Evolutionary conservation across 2,329 filamentous ascomycete genomes (phyloP).

Genomic region (Albifimbria verrucaria): DNA sequence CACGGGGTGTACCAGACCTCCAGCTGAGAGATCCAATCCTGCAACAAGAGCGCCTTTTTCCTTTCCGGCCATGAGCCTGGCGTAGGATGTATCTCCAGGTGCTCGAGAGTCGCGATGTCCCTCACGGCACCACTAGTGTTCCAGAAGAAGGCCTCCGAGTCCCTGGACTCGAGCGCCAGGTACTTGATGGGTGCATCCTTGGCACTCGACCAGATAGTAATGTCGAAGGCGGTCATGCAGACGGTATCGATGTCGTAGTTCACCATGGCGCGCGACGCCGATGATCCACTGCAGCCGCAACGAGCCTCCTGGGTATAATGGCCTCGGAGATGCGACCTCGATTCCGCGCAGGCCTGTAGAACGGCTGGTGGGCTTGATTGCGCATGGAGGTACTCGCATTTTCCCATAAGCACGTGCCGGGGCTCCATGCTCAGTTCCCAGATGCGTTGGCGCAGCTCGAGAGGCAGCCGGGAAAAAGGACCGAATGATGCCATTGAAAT

Average conservation of each 20-base stretch:
- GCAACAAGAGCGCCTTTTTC: not conserved
- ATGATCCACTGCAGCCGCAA: not conserved
- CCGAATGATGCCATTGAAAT: not conserved
- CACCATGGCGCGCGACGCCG: not conserved
- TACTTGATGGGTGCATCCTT: not conserved
- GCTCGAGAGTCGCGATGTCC: not conserved
- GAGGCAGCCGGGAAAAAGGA: not conserved
- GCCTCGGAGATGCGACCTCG: not conserved
- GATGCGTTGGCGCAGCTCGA: not conserved
- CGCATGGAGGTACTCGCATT: not conserved
- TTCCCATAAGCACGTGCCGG: not conserved
- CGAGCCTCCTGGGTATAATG: not conserved
- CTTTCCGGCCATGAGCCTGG: not conserved
- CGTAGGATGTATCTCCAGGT: not conserved
- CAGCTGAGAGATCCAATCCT: not conserved
- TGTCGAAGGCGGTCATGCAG: not conserved
- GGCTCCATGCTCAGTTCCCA: not conserved
- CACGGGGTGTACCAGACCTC: not conserved
- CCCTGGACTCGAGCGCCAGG: not conserved
- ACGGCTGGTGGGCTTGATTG: not conserved
- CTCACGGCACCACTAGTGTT: not conserved
- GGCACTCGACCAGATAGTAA: not conserved
- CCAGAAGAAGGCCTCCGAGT: not conserved
- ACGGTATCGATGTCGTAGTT: not conserved
- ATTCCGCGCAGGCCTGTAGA: not conserved